phyloP scores from a whole-genome alignment of 192 early-diverging fungal genomes.

The Lunasporangiospora selenospora region DNA sequence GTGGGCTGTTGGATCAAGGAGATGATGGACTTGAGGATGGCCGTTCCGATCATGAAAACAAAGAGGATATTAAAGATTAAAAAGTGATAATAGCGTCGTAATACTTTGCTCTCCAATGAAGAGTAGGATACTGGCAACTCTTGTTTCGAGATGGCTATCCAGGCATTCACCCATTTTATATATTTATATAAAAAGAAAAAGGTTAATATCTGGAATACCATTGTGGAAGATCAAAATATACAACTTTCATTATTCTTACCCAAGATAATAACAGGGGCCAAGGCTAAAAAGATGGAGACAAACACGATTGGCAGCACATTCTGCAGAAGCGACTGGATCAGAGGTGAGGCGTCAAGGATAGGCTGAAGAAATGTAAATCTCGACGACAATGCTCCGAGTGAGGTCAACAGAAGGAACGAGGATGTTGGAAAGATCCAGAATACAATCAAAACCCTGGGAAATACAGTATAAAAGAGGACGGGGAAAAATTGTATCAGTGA shows the following conservation, averaged over 20 bases:
- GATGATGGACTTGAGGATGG: constrained; percentile 51
- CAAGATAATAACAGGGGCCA: constrained; percentile 56
- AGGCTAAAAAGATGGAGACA: constrained; percentile 49
- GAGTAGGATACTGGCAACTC: constrained; percentile 58
- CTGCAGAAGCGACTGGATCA: constrained; percentile 45
- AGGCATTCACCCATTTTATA: background rate
- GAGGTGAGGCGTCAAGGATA: constrained; percentile 31
- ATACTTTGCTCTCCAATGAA: constrained; percentile 52
- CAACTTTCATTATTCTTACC: too few species aligned
- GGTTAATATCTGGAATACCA: too few species aligned
- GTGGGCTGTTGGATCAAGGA: constrained; percentile 48
- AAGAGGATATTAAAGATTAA: constrained; percentile 60
- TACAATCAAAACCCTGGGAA: constrained; percentile 51
- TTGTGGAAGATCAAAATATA: background rate
- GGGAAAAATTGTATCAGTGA: too few species aligned
- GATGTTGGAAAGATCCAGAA: constrained; percentile 62
- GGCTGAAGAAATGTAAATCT: constrained; percentile 44
- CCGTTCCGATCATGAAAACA: constrained; percentile 55
- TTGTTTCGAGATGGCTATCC: constrained; percentile 54
- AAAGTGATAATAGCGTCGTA: constrained; percentile 57
- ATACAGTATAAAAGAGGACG: too few species aligned
- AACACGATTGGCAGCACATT: constrained; percentile 57
- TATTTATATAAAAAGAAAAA: too few species aligned
- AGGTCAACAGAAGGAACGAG: constrained; percentile 54
- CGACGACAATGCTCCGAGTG: constrained; percentile 50